phyloP scores from a whole-genome alignment of 2,329 filamentous ascomycete genomes.

The Cordyceps cateniannulata region DNA sequence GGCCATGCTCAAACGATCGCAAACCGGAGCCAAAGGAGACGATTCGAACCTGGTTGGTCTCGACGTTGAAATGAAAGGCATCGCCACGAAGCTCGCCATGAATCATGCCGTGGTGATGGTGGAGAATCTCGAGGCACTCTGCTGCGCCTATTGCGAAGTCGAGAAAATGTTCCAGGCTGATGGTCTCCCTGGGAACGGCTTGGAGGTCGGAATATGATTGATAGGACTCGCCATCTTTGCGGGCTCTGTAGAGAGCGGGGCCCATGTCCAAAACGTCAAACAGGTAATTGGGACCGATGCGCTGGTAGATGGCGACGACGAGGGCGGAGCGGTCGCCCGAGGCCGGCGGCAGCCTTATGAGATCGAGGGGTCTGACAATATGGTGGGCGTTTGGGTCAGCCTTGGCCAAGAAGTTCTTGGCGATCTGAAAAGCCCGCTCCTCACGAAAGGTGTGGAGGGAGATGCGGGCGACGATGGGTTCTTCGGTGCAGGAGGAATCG shows the following conservation, averaged over 20 bases:
- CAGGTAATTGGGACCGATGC: constrained; percentile 68
- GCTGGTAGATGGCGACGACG: constrained; percentile 74
- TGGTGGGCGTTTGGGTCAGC: constrained; percentile 69
- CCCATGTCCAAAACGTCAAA: constrained; percentile 68
- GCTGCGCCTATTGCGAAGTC: constrained; percentile 87
- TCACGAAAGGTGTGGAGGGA: constrained; percentile 77
- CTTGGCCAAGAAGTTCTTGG: constrained; percentile 62
- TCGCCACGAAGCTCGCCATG: constrained; percentile 89
- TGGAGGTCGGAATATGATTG: constrained; percentile 37
- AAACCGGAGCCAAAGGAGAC: constrained; percentile 82
- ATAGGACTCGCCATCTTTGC: constrained; percentile 45
- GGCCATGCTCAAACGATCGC: constrained; percentile 82
- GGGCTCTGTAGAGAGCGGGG: constrained; percentile 60
- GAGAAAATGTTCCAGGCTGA: constrained; percentile 71
- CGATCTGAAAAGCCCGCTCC: constrained; percentile 81
- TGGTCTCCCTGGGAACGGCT: constrained; percentile 48
- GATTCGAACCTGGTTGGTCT: constrained; percentile 67
- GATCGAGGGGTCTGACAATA: constrained; percentile 74
- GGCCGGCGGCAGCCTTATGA: constrained; percentile 63
- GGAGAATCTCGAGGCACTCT: constrained; percentile 82
- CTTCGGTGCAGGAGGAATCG: constrained; percentile 52
- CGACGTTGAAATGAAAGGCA: constrained; percentile 77
- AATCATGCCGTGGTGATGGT: constrained; percentile 78
- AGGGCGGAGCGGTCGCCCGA: constrained; percentile 65
- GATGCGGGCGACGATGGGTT: constrained; percentile 70